phyloP scores from a whole-genome alignment of 2,329 filamentous ascomycete genomes.

The Diaporthe vaccinii region DNA sequence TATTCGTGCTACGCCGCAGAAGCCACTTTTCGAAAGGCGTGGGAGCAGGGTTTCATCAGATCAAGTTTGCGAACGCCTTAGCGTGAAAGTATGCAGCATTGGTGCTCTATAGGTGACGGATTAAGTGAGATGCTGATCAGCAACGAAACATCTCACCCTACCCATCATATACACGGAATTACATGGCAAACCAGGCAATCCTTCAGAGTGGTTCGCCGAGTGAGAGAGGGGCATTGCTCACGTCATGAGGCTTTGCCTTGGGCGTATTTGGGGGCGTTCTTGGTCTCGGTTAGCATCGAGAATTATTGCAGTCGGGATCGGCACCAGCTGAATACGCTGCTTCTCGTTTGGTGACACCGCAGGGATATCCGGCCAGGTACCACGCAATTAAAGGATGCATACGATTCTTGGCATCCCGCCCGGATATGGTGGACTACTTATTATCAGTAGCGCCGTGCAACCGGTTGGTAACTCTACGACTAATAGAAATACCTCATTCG shows the following conservation, averaged over 20 bases:
- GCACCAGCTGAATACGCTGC: not conserved
- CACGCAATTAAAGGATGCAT: not conserved
- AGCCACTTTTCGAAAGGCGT: not conserved
- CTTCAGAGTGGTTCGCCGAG: not conserved
- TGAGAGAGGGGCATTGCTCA: not conserved
- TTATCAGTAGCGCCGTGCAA: not conserved
- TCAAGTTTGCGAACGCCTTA: conserved; percentile 7
- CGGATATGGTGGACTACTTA: not conserved
- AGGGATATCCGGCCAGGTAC: not conserved
- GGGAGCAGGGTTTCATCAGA: not conserved
- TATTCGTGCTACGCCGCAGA: not conserved
- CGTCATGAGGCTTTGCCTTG: conserved; percentile 3
- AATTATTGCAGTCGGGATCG: not conserved
- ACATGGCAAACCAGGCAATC: not conserved
- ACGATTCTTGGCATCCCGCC: conserved; percentile 10
- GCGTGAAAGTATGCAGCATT: not conserved
- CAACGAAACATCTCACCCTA: not conserved
- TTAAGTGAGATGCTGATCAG: not conserved
- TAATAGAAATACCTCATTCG: not conserved
- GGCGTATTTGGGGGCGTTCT: not conserved
- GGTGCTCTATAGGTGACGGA: not conserved
- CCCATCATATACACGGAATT: not conserved
- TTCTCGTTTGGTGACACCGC: not conserved
- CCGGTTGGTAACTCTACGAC: not conserved
- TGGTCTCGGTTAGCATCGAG: not conserved